Evolutionary conservation across 306 rosid species (phyloP), one percentile per base, ranked within the genome.

Genomic region (Fragaria vesca): DNA sequence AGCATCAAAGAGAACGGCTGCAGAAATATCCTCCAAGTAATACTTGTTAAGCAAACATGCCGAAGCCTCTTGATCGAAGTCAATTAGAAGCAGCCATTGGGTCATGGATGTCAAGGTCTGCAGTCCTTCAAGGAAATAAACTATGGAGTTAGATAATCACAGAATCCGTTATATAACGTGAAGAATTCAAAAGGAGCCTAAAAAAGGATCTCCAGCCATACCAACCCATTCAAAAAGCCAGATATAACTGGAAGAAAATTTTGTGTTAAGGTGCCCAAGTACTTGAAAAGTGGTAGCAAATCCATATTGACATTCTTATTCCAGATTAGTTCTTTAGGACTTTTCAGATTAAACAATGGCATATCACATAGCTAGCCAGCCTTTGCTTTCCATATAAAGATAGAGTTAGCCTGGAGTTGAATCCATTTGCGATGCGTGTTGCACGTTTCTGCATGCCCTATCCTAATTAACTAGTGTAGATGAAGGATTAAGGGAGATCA

Each of bases 41-140:
- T 36, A 62, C 68, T 12, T 15, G 42, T 15, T 32, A 30, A 30
- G 17, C 66, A 24, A 26, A 60, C 36, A 26, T 65, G 0, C 34
- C 18, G 18, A 17, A 34, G 11, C 18, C 46, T 38, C 28, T 66
- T 18, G 36, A 32, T 32, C 36, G 6, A 36, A 17, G 71, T 66
- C 71, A 17, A 66, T 20, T 30, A 18, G 71, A 66, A 38, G 71
- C 71, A 66, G 48, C 71, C 71, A 66, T n/a, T 66, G 42, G 28
- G 48, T 66, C 71, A 36, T 38, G 71, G 47, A 66, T 38, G 47
- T 36, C 71, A 66, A 38, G 28, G 13, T 66, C 26, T 66, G 71
- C 47, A 38, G 48, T 66, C 71, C 2, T 38, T 66, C 26, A 38
- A 18, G 71, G 48, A 66, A 36, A 63, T 63, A 32, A 63, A 63